phyloP scores from a whole-genome alignment of 768 basidiomycete species.

The Suillus ampliporus region DNA sequence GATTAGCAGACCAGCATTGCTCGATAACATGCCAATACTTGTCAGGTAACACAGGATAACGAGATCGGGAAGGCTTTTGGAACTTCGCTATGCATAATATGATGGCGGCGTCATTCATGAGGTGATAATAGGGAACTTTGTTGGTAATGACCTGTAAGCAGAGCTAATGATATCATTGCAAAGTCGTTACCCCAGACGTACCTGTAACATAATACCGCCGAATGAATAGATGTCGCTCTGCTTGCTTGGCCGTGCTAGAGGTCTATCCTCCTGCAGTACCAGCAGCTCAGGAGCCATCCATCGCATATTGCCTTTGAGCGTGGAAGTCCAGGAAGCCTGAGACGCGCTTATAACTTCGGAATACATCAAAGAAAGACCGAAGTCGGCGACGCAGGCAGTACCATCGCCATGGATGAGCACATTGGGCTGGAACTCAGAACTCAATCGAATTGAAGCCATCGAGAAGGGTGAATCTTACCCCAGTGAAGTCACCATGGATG shows the following conservation, averaged over 20 bases:
- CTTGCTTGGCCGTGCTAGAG: neutral
- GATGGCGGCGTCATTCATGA: neutral
- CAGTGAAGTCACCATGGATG: conserved; percentile 53
- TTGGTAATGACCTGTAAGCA: neutral
- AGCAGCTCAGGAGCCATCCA: conserved; percentile 54
- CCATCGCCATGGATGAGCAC: conserved; percentile 39
- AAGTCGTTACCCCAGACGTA: conserved; percentile 21
- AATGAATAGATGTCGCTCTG: conserved; percentile 50
- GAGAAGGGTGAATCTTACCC: conserved; percentile 29
- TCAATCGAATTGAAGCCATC: neutral
- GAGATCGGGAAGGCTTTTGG: neutral
- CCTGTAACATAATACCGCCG: conserved; percentile 39
- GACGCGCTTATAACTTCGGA: conserved; percentile 25
- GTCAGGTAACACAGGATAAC: neutral
- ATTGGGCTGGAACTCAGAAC: conserved; percentile 33
- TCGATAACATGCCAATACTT: neutral
- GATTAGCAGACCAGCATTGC: neutral
- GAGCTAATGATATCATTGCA: conserved; percentile 27
- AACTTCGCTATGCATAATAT: neutral
- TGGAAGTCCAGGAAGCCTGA: conserved; percentile 31
- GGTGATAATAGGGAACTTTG: neutral
- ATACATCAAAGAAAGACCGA: conserved; percentile 40
- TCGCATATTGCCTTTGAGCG: conserved; percentile 49
- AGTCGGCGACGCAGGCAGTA: conserved; percentile 43
- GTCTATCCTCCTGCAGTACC: neutral